These are phyloP conservation scores for Cutaneotrichosporon cutaneum DNA, from an alignment of 1,284 basidiomycete species.

Conservation along the genomic window DNA sequence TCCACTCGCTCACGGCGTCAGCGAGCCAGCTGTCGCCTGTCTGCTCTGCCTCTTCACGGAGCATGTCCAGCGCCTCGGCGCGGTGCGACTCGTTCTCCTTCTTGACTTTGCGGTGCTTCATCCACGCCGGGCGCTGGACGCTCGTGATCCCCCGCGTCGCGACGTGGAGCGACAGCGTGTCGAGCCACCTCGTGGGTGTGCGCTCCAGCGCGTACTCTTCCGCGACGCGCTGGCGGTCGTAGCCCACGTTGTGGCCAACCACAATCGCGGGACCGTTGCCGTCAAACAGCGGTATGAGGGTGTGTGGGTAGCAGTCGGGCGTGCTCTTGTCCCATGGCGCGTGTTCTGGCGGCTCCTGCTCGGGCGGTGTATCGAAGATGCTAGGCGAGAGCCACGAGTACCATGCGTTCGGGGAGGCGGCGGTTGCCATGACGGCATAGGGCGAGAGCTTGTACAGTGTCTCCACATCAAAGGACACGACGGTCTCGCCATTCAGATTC, in stretches of 20 bases:
- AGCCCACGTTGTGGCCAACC: slow-evolving; percentile 94
- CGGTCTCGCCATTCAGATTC: slow-evolving; percentile 63
- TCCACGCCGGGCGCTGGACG: slow-evolving; percentile 91
- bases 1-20: slow-evolving; percentile 36
- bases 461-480: slow-evolving; percentile 88
- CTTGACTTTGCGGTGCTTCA: slow-evolving; percentile 64
- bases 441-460: slow-evolving; percentile 79
- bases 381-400: slow-evolving; percentile 96
- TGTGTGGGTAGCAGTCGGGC: slow-evolving; percentile 31
- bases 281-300: slow-evolving; percentile 46
- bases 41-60: slow-evolving; percentile 55
- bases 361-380: slow-evolving; percentile 62
- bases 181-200: slow-evolving; percentile 78
- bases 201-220: slow-evolving; percentile 79
- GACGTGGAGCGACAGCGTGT: slow-evolving; percentile 94
- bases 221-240: slow-evolving; percentile 77
- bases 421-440: slow-evolving; percentile 86
- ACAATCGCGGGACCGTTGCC: slow-evolving; percentile 61
- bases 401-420: slow-evolving; percentile 79
- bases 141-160: slow-evolving; percentile 93
- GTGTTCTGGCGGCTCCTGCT: slow-evolving; percentile 12
- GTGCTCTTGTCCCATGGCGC: slow-evolving; percentile 35
- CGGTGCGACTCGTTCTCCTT: slow-evolving; percentile 46
- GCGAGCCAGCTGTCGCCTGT: slow-evolving; percentile 56
- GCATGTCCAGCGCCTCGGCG: slow-evolving; percentile 43